Base-by-base conservation (phyloP, 164 flowering plant genomes). In the Aristolochia californica region DNA sequence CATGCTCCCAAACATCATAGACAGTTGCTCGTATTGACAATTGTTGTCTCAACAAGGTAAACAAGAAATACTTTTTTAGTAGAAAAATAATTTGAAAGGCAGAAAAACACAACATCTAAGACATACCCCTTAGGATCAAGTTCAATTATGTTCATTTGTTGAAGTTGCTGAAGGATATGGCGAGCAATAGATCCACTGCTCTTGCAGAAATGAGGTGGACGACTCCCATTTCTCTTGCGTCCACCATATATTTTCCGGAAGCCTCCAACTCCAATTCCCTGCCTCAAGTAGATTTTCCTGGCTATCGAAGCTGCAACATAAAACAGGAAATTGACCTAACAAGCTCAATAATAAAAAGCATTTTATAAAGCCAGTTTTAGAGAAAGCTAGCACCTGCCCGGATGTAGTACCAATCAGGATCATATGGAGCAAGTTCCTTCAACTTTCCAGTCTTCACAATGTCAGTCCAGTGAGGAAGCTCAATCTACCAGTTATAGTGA, bases 401-500 rank as follows among this genome's bases (percentile, higher is more conserved):
- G 47, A 87, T 65, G 47, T 74, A 85, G 69, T 88, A 91, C 97
- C 94, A 91, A 65, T 91, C 96, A 15, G 87, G 82, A 45, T 91
- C 97, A 74, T 90, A 79, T 0, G 96, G 97, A 25, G 97, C 89
- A 64, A 90, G 91, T 62, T 90, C 97, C 77, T 90, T 90, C 53
- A 77, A 75, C 5, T 55, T 69, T 2, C 73, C 91, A 15, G 97
- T 90, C 75, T 90, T 90, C 66, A 87, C 97, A 52, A 90, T 82
- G 58, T 85, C 97, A 22, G 89, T 81, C 96, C 94, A 91, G 7
- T 71, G 73, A 0, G 97, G 97, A 20, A 87, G 82, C 74, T 90
- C 97, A 59, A 87, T 72, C 91, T 90, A 61, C 48, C 18, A 30
- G n/a, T 18, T 2, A n/a, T n/a, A 15, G 5, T 10, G 16, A 54